Evolutionary conservation across 768 basidiomycete genomes (phyloP).

Genomic region (Hygrocybe coccinea): DNA sequence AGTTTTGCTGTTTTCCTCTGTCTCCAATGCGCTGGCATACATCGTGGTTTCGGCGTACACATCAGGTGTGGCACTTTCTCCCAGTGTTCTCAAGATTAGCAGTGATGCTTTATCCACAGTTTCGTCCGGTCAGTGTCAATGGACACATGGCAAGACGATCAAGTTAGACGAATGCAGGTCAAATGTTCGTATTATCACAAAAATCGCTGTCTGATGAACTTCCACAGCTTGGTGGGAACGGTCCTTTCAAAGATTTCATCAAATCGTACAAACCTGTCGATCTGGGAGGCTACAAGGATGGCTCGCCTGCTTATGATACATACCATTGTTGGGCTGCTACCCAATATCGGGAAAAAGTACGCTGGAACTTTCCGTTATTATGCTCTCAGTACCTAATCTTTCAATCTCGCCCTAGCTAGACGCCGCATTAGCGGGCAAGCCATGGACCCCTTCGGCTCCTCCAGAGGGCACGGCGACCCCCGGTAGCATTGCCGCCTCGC

Average conservation of each 20-base stretch:
- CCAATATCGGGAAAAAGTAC: slow-evolving; percentile 91
- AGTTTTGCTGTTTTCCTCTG: slow-evolving; percentile 89
- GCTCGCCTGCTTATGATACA: slow-evolving; percentile 61
- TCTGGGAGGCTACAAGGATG: slow-evolving; percentile 64
- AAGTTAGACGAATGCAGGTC: slow-evolving; percentile 87
- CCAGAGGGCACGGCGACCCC: slow-evolving; percentile 43
- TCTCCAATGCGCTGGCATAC: slow-evolving; percentile 79
- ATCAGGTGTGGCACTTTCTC: slow-evolving; percentile 54
- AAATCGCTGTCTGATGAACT: slow-evolving; percentile 8
- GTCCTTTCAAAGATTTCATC: slow-evolving; percentile 75
- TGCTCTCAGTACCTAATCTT: slow-evolving; percentile 1
- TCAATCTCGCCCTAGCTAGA: slow-evolving; percentile 55
- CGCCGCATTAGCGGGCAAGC: slow-evolving; percentile 63
- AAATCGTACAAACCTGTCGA: slow-evolving; percentile 60
- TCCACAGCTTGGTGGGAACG: slow-evolving; percentile 79
- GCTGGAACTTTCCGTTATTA: slow-evolving; percentile 8
- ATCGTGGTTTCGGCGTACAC: slow-evolving; percentile 91
- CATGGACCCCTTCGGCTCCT: slow-evolving; percentile 75
- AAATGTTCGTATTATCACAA: slow-evolving; percentile 8
- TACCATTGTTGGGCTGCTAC: slow-evolving; percentile 94
- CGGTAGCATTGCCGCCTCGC: slow-evolving; percentile 40
- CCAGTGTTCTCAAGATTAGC: slow-evolving; percentile 9
- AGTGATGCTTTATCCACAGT: slow-evolving; percentile 38
- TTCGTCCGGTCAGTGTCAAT: slow-evolving; percentile 93
- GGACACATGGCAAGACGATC: slow-evolving; percentile 94